Evolutionary conservation across 2,329 filamentous ascomycete species (phyloP).

Genomic region (Erysiphe neolycopersici): DNA sequence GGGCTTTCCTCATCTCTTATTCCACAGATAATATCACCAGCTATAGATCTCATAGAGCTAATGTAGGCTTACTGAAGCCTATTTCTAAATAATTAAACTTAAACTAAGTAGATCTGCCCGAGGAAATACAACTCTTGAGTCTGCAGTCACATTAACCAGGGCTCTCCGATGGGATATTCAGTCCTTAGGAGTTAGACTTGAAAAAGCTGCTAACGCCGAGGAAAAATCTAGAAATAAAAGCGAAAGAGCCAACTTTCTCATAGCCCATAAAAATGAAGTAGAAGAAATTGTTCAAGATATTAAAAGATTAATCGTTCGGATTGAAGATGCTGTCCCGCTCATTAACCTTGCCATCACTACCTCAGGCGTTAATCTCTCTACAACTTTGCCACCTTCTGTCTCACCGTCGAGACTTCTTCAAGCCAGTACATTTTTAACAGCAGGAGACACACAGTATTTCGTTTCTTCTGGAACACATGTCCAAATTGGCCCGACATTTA

Average conservation of each 20-base stretch:
- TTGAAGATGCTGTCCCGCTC: constrained; percentile 75
- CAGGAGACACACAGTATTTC: constrained; percentile 63
- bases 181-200: constrained; percentile 46
- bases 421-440: constrained; percentile 70
- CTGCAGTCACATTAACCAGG: constrained; percentile 60
- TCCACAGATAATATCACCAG: constrained; percentile 53
- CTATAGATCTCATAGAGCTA: constrained; percentile 77
- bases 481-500: constrained; percentile 72
- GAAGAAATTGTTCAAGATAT: constrained; percentile 48
- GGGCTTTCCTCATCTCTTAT: not conserved
- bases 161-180: constrained; percentile 64
- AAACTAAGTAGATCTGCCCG: constrained; percentile 27
- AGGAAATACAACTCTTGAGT: constrained; percentile 60
- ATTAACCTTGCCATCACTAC: constrained; percentile 87
- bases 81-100: not conserved
- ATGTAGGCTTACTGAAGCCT: constrained; percentile 31
- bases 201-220: constrained; percentile 37
- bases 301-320: constrained; percentile 43
- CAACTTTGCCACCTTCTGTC: constrained; percentile 51
- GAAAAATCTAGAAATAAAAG: constrained; percentile 21
- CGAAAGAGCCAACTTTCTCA: constrained; percentile 21
- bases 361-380: constrained; percentile 67
- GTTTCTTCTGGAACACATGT: constrained; percentile 33
- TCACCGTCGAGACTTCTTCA: constrained; percentile 79
- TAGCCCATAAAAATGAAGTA: constrained; percentile 35